Conservation (phyloP, 176 grass and related monocot genomes). For the Oropetium thomaeum region DNA sequence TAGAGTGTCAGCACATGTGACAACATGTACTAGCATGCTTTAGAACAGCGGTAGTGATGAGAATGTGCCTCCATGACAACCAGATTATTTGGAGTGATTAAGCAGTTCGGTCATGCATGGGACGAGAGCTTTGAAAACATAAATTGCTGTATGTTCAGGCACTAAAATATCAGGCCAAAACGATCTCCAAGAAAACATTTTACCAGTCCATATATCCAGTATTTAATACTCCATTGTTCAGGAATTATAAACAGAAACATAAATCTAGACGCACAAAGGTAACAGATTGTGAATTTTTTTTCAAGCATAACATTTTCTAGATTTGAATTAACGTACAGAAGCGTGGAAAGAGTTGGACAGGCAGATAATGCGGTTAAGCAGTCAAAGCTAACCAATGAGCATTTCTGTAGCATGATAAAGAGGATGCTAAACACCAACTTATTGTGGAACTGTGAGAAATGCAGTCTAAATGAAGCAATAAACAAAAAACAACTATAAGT, state of each 20-base stretch:
- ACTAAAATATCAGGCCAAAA: not conserved
- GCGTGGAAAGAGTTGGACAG: not conserved
- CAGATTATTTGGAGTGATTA: not conserved
- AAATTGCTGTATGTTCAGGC: not conserved
- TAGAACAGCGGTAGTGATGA: not conserved
- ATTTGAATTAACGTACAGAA: not conserved
- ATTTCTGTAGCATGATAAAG: not conserved
- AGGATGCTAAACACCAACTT: not conserved
- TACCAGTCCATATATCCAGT: not conserved
- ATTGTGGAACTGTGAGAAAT: not conserved
- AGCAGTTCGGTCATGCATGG: not conserved
- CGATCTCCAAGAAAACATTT: not conserved
- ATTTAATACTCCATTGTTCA: too few species aligned
- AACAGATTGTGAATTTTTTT: not conserved
- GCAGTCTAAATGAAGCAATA: not conserved
- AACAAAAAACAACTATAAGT: not conserved
- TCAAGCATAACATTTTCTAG: not conserved
- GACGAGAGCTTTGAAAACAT: not conserved
- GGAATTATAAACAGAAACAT: not conserved
- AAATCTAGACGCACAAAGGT: not conserved
- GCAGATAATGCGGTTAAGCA: not conserved
- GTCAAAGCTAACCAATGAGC: not conserved
- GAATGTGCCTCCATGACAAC: not conserved
- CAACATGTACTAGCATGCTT: not conserved
- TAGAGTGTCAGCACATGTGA: not conserved